phyloP scores from a whole-genome alignment of 1,284 basidiomycete species.

The Amylostereum chailletii region DNA sequence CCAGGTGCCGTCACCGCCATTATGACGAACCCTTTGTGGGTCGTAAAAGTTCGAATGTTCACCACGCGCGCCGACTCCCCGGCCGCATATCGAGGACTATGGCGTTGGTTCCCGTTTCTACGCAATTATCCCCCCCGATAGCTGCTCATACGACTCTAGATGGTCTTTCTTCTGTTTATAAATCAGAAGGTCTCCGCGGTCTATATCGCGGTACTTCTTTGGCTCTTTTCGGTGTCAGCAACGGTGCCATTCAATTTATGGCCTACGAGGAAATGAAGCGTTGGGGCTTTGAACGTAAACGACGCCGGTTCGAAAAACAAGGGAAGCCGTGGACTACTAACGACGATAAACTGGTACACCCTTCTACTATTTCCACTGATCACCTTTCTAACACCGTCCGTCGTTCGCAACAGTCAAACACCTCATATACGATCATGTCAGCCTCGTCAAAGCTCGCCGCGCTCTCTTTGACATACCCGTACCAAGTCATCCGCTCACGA shows the following conservation, averaged over 20 bases:
- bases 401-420: constrained; percentile 61
- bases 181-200: constrained; percentile 71
- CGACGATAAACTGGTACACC: constrained; percentile 77
- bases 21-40: constrained; percentile 98
- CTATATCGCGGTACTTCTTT: constrained; percentile 85
- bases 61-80: constrained; percentile 66
- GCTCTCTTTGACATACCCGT: constrained; percentile 87
- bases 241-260: constrained; percentile 95
- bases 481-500: constrained; percentile 93
- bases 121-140: neutral
- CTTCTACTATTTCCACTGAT: neutral
- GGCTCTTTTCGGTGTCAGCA: constrained; percentile 89
- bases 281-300: constrained; percentile 77
- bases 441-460: constrained; percentile 87
- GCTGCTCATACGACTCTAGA: constrained; percentile 36
- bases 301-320: constrained; percentile 44
- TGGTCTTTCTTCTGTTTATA: constrained; percentile 64
- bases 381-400: neutral
- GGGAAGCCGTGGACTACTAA: constrained; percentile 61
- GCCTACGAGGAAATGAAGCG: constrained; percentile 94
- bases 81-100: constrained; percentile 69
- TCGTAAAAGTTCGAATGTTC: constrained; percentile 97
- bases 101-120: constrained; percentile 44
- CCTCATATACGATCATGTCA: constrained; percentile 88
- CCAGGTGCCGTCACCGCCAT: constrained; percentile 87